These are phyloP conservation scores for Vicia sativa DNA, from an alignment of 306 rosid genomes.

Conservation along the genomic window DNA sequence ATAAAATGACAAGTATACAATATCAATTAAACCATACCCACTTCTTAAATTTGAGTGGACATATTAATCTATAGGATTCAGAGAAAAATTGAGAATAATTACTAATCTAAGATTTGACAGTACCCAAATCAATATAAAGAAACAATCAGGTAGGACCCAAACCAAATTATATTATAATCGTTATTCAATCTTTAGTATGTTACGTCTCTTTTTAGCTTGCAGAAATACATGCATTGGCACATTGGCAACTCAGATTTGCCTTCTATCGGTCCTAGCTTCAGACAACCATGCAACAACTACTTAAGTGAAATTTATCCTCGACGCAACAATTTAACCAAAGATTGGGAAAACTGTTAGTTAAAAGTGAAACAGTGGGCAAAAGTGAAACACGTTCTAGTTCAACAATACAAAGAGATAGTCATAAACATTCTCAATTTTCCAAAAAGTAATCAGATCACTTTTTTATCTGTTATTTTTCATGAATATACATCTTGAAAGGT, in stretches of 20 bases:
- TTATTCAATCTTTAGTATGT: conserved; percentile 3
- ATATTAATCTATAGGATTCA: background rate
- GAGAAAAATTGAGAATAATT: background rate
- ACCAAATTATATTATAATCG: conserved; percentile 20
- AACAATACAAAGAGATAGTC: background rate
- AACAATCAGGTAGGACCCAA: conserved; percentile 17
- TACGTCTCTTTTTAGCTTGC: background rate
- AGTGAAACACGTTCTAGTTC: conserved; percentile 10
- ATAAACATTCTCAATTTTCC: conserved; percentile 5
- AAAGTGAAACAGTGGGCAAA: conserved; percentile 8
- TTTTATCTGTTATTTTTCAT: conserved; percentile 1
- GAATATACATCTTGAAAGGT: conserved; percentile 27
- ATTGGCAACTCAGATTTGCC: conserved; percentile 19
- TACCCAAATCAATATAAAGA: conserved; percentile 13
- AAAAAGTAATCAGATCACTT: background rate
- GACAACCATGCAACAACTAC: conserved; percentile 12
- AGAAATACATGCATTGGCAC: conserved; percentile 23
- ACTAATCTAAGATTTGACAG: conserved; percentile 11
- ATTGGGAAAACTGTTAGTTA: conserved; percentile 8
- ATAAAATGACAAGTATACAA: conserved; percentile 17
- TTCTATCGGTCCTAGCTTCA: conserved; percentile 15
- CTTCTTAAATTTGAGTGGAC: conserved; percentile 12
- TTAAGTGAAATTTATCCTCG: conserved; percentile 5
- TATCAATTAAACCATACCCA: conserved; percentile 14
- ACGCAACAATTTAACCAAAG: conserved; percentile 18